Evolutionary conservation across 768 basidiomycete species (phyloP).

Genomic region (Thelephora ganbajun): DNA sequence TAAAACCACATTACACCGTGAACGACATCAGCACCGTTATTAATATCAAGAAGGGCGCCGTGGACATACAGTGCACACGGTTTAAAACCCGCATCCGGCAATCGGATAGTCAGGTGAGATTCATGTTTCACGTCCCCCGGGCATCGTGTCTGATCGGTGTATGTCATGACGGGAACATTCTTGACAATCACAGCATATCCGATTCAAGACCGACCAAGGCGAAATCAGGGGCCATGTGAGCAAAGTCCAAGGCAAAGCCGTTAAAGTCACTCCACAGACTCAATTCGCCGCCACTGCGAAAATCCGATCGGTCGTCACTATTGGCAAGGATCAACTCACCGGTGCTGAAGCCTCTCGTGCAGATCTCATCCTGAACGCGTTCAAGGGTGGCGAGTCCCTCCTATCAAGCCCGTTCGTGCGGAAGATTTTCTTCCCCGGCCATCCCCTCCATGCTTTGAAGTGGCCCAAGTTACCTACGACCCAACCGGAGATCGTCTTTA

Average conservation of each 20-base stretch:
- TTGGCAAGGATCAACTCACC: constrained; percentile 10
- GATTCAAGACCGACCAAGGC: neutral
- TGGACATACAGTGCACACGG: constrained; percentile 25
- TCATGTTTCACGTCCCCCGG: neutral
- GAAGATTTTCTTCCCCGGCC: constrained; percentile 10
- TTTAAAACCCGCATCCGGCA: constrained; percentile 30
- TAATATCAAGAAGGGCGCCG: constrained; percentile 13
- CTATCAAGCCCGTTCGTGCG: constrained; percentile 14
- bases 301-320: constrained; percentile 5
- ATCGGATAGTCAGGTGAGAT: constrained; percentile 25
- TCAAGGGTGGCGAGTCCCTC: constrained; percentile 11
- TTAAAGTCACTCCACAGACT: constrained; percentile 10
- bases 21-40: constrained; percentile 26
- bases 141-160: too few species aligned
- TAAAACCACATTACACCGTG: constrained; percentile 29
- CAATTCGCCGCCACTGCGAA: constrained; percentile 6
- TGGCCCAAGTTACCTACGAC: constrained; percentile 14
- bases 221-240: constrained; percentile 11
- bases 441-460: constrained; percentile 17
- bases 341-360: constrained; percentile 9
- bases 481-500: neutral
- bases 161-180: neutral
- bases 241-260: constrained; percentile 23
- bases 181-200: constrained; percentile 7
- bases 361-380: constrained; percentile 10